Conservation (phyloP, 768 basidiomycete genomes). For the Lentinula sp. region DNA sequence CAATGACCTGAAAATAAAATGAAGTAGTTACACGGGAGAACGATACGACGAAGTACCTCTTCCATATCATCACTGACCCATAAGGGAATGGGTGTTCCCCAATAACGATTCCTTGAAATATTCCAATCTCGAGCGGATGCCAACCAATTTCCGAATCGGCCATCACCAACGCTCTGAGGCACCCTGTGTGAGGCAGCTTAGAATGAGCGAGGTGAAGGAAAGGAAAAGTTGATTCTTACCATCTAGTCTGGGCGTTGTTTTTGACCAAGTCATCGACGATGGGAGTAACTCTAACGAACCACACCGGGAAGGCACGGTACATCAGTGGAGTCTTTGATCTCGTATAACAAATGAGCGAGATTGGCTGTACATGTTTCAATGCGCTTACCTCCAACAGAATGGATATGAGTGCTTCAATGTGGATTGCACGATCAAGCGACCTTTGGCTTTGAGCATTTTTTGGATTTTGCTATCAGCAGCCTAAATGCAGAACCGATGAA, state of each 20-base stretch:
- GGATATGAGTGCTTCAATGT: constrained; percentile 91
- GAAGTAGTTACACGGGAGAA: too few species aligned
- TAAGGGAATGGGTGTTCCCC: constrained; percentile 96
- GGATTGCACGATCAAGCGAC: constrained; percentile 81
- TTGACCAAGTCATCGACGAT: constrained; percentile 81
- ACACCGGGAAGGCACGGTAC: constrained; percentile 91
- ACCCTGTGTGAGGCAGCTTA: constrained; percentile 54
- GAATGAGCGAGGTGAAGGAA: background rate
- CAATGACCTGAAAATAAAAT: constrained; percentile 53
- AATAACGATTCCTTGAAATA: constrained; percentile 96
- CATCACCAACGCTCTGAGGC: constrained; percentile 84
- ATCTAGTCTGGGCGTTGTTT: constrained; percentile 88
- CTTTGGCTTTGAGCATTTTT: constrained; percentile 81
- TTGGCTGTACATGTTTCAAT: background rate
- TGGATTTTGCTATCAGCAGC: constrained; percentile 93
- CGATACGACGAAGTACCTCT: constrained; percentile 50
- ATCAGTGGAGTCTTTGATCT: constrained; percentile 95
- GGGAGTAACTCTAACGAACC: constrained; percentile 90
- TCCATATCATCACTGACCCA: constrained; percentile 93
- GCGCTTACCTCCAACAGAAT: constrained; percentile 86
- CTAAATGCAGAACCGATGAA: constrained; percentile 27
- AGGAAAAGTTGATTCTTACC: constrained; percentile 39
- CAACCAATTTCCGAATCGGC: constrained; percentile 95
- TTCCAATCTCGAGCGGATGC: constrained; percentile 99
- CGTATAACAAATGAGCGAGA: background rate